These are phyloP conservation scores for Plasmodium malariae DNA, from an alignment of 169 alveolate genomes.

Conservation along the genomic window DNA sequence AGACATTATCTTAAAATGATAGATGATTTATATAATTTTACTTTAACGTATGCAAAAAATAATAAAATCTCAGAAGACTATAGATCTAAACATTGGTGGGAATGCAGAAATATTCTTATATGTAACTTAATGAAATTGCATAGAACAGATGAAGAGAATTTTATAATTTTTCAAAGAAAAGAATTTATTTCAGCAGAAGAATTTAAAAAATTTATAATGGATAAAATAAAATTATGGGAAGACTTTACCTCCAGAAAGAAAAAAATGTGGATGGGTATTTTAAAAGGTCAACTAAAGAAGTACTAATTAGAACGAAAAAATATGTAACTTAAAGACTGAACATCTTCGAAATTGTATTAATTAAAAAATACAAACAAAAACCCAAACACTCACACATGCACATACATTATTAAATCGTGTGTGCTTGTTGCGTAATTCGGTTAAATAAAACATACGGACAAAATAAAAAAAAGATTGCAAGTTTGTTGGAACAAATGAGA, in stretches of 20 bases:
- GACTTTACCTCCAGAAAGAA: constrained; percentile 12
- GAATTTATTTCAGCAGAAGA: not conserved
- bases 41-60: constrained; percentile 3
- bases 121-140: constrained; percentile 16
- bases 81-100: constrained; percentile 26
- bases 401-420: too few species aligned
- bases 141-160: constrained; percentile 3
- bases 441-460: too few species aligned
- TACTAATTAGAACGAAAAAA: not conserved
- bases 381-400: too few species aligned
- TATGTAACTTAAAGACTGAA: too few species aligned
- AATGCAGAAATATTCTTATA: constrained; percentile 13
- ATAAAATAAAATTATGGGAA: constrained; percentile 11
- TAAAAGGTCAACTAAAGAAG: not conserved
- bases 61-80: not conserved
- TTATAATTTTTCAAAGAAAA: not conserved
- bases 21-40: constrained; percentile 6
- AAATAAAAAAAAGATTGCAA: too few species aligned
- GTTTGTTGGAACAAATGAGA: too few species aligned
- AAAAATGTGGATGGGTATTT: constrained; percentile 4
- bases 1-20: constrained; percentile 14
- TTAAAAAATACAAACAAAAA: too few species aligned
- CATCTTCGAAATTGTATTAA: too few species aligned
- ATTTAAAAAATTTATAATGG: not conserved
- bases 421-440: too few species aligned